phyloP scores from a whole-genome alignment of 2,329 filamentous ascomycete genomes.

The Fusarium penzigii region DNA sequence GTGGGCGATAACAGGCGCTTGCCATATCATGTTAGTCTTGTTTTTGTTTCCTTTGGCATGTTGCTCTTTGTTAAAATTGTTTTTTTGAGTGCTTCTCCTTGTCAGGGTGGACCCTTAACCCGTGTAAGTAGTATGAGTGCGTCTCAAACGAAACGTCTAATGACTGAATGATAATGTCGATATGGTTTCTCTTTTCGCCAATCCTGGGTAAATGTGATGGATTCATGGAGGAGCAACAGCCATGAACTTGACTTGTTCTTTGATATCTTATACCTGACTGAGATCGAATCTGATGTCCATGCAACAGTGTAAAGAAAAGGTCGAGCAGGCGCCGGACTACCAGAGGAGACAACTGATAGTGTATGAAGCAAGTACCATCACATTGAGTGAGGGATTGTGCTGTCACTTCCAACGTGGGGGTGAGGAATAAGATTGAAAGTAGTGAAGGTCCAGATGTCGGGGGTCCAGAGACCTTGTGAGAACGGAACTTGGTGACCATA shows the following conservation, averaged over 20 bases:
- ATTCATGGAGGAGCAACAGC: constrained; percentile 13
- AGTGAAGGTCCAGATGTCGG: constrained; percentile 20
- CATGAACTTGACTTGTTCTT: background rate
- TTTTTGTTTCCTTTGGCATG: constrained; percentile 11
- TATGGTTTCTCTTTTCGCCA: constrained; percentile 9
- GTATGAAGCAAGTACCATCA: background rate
- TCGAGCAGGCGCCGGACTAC: background rate
- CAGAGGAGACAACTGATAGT: background rate
- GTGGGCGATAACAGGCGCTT: constrained; percentile 22
- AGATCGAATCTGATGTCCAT: background rate
- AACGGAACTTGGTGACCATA: background rate
- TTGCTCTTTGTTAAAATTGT: constrained; percentile 9
- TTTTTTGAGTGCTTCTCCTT: background rate
- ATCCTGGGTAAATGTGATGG: constrained; percentile 7
- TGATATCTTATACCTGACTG: background rate
- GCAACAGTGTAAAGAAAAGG: background rate
- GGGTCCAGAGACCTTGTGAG: constrained; percentile 19
- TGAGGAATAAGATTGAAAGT: constrained; percentile 5
- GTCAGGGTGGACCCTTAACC: constrained; percentile 16
- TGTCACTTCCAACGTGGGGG: background rate
- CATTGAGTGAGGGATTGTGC: background rate
- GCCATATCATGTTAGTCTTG: constrained; percentile 17
- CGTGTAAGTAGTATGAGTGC: constrained; percentile 29
- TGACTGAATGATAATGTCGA: constrained; percentile 34
- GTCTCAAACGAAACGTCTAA: constrained; percentile 30